Base-by-base conservation (phyloP, 768 basidiomycete genomes). In the Auriscalpium vulgare region DNA sequence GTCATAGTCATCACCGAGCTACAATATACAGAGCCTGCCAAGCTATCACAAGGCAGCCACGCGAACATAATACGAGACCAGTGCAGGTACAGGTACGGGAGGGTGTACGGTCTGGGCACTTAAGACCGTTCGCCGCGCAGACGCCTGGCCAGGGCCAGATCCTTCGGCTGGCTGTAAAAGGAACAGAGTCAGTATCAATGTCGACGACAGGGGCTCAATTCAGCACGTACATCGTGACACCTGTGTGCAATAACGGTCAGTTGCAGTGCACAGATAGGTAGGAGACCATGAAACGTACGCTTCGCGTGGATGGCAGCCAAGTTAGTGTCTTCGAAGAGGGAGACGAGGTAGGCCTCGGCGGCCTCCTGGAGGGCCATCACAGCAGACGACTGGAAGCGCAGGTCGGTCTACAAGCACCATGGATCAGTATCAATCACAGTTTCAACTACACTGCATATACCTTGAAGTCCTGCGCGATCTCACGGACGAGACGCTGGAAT, bases 401-500 rank as follows among this genome's bases (percentile, higher is more conserved):
- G 75, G 70, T 91, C 88, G 63, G 90, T 91, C 88, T 88, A 62
- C 47, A 59, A 8, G 36, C 44, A 47, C 43, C 59, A 43, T 36
- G 53, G 17, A 14, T 51, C 10, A 59, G 57, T 52, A 56, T 37
- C 23, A 47, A 16, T 16, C 23, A 19, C 16, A 49, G 40, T 19
- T 37, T 23, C 56, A 23, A 35, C 16, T 47, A 29, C 16, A 1
- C 4, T 16, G 21, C 35, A 64, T 75, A 35, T 56, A 86, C 88
- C 86, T 95, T 95, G 82, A 95, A 93, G 73, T 91, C 91, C 74
- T 93, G 91, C n/a, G 91, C 91, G 64, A 94, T 93, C 76, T 94
- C 88, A 80, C 91, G 91, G 62, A 97, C 95, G 66, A 98, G 85
- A 66, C 95, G 84, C 78, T 97, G 95, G 93, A 97, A 97, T 64